Evolutionary conservation across 208 protist species (phyloP), one percentile per base, ranked within the genome.

Genomic region (Leishmania guyanensis): DNA sequence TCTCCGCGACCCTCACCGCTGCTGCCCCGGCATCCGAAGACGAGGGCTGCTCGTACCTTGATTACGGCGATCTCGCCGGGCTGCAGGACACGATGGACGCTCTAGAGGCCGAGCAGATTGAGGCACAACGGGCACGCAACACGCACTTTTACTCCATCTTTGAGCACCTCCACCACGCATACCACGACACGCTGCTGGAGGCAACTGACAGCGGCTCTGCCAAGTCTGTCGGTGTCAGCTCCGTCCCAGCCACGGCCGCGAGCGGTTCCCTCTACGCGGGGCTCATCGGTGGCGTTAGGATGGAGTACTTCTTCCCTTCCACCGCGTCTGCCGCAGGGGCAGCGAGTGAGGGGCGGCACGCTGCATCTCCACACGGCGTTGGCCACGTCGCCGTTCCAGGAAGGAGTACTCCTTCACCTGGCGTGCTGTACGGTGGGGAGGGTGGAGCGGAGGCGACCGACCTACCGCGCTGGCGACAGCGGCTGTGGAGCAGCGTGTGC

Each of bases 91-190:
- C 65, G 73, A 78, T 84, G 65, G 88, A 88, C 17, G 77, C 75
- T 48, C 51, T 87, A 64, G 81, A 85, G 56, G 69, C 78, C 53
- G 82, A 88, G 82, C 85, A 86, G 78, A 84, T 81, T 17, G 84
- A 82, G 69, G 83, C 84, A 51, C 84, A 87, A 48, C 80, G 89
- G 53, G 68, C 66, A 3, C 86, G 89, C 66, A 92, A 92, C 75
- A 75, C 66, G 39, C 77, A 72, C 71, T 91, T 91, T 68, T 86
- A 91, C 83, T 87, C 82, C 48, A 79, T 90, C n/a, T 92, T 90
- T 48, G 80, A 84, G 26, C 87, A 92, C 77, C 77, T 92, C 5
- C 89, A 92, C 75, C 74, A 78, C 46, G 81, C 72, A 54, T 92
- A 84, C 79, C 66, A 78, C 65, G 75, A 83, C 75, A 80, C 85